A percentile compares a stretch with the other conserved stretches of the same genome.
These are phyloP conservation scores for Lachnellula hyalina DNA, from an alignment of 2,329 filamentous ascomycete genomes.

Conservation along the genomic window DNA sequence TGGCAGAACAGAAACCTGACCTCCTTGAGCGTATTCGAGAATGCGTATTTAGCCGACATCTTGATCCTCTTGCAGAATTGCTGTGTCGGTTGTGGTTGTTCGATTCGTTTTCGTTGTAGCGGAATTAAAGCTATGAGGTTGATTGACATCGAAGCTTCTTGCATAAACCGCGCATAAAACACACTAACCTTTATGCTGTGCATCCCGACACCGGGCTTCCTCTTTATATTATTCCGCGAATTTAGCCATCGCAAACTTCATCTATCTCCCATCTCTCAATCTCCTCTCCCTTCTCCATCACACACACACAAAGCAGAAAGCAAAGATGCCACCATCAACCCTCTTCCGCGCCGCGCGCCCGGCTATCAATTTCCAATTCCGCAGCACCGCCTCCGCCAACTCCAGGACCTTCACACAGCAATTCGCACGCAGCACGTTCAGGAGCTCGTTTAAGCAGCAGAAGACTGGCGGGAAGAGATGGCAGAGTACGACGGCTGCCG, in stretches of 20 bases:
- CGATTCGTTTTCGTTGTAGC: not conserved
- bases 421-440: constrained; percentile 41
- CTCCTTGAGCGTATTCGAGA: constrained; percentile 84
- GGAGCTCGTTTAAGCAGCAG: constrained; percentile 30
- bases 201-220: not conserved
- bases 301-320: not conserved
- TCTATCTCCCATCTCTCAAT: not conserved
- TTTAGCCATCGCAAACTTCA: not conserved
- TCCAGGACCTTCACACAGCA: constrained; percentile 41
- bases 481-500: constrained; percentile 60
- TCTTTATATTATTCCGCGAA: too few species aligned
- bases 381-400: constrained; percentile 12
- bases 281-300: not conserved
- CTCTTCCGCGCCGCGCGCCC: constrained; percentile 51
- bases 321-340: constrained; percentile 26
- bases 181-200: constrained; percentile 13
- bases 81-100: not conserved
- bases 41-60: constrained; percentile 93
- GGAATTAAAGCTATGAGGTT: constrained; percentile 6
- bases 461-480: constrained; percentile 51
- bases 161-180: constrained; percentile 19
- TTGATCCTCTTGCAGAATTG: constrained; percentile 2
- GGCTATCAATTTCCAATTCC: constrained; percentile 37
- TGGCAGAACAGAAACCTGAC: constrained; percentile 97
- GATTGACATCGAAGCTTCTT: constrained; percentile 10